Percentiles rank a stretch among this genome's conserved stretches.
Evolutionary conservation across 495 filamentous ascomycete genomes (phyloP).

Genomic region (Halenospora varia): DNA sequence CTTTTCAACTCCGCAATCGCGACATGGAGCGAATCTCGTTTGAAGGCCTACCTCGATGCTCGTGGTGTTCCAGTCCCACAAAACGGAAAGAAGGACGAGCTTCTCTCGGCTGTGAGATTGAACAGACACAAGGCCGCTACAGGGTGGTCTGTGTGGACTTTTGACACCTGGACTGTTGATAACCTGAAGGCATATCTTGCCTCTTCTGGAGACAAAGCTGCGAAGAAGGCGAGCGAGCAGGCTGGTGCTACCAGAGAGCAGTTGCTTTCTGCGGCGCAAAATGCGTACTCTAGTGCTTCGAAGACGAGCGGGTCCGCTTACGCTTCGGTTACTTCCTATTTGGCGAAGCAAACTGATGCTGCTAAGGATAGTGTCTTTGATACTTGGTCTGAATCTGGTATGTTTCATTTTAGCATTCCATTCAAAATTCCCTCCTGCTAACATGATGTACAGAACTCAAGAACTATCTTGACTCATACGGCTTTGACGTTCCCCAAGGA

Average conservation of each 20-base stretch:
- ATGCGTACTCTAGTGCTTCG: slow-evolving; percentile 66
- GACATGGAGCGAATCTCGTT: slow-evolving; percentile 65
- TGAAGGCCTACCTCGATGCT: slow-evolving; percentile 75
- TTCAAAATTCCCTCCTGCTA: slow-evolving; percentile 11
- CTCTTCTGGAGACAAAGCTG: slow-evolving; percentile 52
- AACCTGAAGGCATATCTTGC: slow-evolving; percentile 72
- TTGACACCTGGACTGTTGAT: slow-evolving; percentile 76
- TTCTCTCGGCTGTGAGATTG: slow-evolving; percentile 69
- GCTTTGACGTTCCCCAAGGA: slow-evolving; percentile 68
- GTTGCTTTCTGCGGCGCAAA: slow-evolving; percentile 65
- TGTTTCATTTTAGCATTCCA: background rate
- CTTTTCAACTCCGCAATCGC: slow-evolving; percentile 60
- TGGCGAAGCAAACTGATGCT: slow-evolving; percentile 61
- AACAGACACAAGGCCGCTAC: slow-evolving; percentile 68
- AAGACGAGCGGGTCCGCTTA: slow-evolving; percentile 60
- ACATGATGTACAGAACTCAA: slow-evolving; percentile 55
- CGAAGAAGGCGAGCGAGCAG: slow-evolving; percentile 63
- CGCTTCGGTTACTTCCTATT: slow-evolving; percentile 70
- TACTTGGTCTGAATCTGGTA: slow-evolving; percentile 65
- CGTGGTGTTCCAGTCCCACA: slow-evolving; percentile 73
- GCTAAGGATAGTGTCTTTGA: slow-evolving; percentile 72
- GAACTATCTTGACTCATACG: slow-evolving; percentile 76
- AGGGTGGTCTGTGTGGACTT: slow-evolving; percentile 76
- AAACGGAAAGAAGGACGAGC: slow-evolving; percentile 70
- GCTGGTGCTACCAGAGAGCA: slow-evolving; percentile 67